Conservation (phyloP, 2,329 filamentous ascomycete genomes). For the Ophiostoma populinum region DNA sequence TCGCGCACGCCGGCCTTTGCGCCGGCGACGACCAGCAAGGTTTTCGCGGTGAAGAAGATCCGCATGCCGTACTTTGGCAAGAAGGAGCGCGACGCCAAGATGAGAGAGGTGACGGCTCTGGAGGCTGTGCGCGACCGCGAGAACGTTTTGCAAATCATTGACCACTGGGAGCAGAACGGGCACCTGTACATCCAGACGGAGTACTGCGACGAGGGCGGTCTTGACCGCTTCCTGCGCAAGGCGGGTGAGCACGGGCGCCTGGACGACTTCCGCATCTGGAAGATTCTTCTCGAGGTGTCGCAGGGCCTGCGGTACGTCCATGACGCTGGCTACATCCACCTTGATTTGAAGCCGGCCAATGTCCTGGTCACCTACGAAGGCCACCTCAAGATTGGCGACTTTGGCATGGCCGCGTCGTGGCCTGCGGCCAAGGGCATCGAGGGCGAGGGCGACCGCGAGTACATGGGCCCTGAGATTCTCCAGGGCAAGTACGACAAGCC, state of each 20-base stretch:
- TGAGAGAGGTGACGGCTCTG: constrained; percentile 69
- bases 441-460: constrained; percentile 87
- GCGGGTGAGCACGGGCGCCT: constrained; percentile 70
- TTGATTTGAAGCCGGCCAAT: constrained; percentile 75
- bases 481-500: constrained; percentile 76
- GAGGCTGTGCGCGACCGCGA: constrained; percentile 62
- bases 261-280: constrained; percentile 98
- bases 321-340: constrained; percentile 67
- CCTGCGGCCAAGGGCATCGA: constrained; percentile 63
- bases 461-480: constrained; percentile 87
- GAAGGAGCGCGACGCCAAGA: constrained; percentile 65
- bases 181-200: constrained; percentile 96
- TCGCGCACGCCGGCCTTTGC: constrained; percentile 18
- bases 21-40: constrained; percentile 27
- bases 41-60: constrained; percentile 91
- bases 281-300: constrained; percentile 76
- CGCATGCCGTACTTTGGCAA: constrained; percentile 61
- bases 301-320: constrained; percentile 84
- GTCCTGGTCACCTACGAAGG: constrained; percentile 70
- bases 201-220: constrained; percentile 83
- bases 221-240: constrained; percentile 71
- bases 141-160: constrained; percentile 68
- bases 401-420: constrained; percentile 66
- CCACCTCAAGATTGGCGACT: constrained; percentile 70
- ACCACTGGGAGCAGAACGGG: constrained; percentile 73